Evolutionary conservation across 805 yeast species (phyloP), one percentile per base, ranked within the genome.

Genomic region (Brettanomyces sp.): DNA sequence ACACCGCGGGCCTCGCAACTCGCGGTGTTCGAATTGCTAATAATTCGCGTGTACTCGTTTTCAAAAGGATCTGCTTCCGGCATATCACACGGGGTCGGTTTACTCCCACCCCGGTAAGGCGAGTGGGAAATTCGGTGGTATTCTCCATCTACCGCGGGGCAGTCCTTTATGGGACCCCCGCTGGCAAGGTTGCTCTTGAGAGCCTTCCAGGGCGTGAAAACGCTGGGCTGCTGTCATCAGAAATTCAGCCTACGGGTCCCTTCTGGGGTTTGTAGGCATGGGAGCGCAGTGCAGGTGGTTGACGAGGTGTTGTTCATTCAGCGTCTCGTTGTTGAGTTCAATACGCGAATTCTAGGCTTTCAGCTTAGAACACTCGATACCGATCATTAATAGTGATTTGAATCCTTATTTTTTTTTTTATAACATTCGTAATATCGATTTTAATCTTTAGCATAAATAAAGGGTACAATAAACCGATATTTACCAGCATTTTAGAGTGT

Each of bases 81-180:
- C 36, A 41, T 42, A 24, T 38, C 40, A 38, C 18, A 9, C 18
- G 22, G 18, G 18, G 22, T 18, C 7, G 38, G 11, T n/a, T n/a
- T 13, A 11, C 18, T 37, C 40, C 8, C 5, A 22, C 50, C 47
- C 8, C 8, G 42, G 18, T 5, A 28, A 43, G 34, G 65, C 66
- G 67, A 64, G 68, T 64, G 68, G 68, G 68, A 64, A 64, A 64
- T 64, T 64, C 68, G 68, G 68, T 64, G 68, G 63, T 55, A 49
- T 53, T 46, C 64, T 49, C 61, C 62, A 50, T 55, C 59, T 54
- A 22, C 40, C 34, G 21, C 14, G 23, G 45, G 18, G 63, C 54
- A 49, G 44, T 49, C 46, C 62, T 49, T 62, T 9, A 11, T 41
- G 13, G 25, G 4, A 57, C 49, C 59, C 58, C 54, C 30, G 42